Base-by-base conservation (phyloP, 768 basidiomycete species). In the Tulasnella sp. region DNA sequence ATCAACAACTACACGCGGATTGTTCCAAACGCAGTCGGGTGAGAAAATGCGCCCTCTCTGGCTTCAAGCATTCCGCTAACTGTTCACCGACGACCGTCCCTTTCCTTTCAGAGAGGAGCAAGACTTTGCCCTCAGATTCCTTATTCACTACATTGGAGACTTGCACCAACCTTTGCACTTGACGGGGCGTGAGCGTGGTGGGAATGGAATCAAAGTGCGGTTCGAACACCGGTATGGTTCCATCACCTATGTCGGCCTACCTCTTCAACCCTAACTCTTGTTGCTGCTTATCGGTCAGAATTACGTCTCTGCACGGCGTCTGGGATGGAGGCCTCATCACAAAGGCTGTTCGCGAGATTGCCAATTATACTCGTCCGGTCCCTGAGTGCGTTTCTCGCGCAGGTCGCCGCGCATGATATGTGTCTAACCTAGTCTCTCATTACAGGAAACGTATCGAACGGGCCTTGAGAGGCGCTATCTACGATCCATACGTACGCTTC, bases 121-220 rank as follows among this genome's bases (percentile, higher is more conserved):
- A 2, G 91, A 93, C 83, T 94, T 96, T 83, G 94, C 97, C 2
- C 88, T 98, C 83, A 94, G 94, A 85, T 99, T 98, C 88, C 87
- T 99, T 44, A 90, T 97, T 42, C 98, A 99, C 85, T 98, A 96
- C 83, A 78, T 98, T 16, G 96, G 97, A 0, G 97, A 98, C 85
- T 88, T 97, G 89, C 97, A 98, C 83, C 92, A 93, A 90, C 97
- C 97, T 6, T 87, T 99, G 78, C 97, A 99, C 85, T 89, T 99
- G 50, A 94, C 94, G 0, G 95, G 95, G 2, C 88, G 96, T 24
- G 92, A 96, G 83, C 89, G 94, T 42, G 97, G 97, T 6, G 97
- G 97, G 0, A 99, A 98, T 84, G 88, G 88, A 85, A 82, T 86
- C 82, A 92, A 91, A 83, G 94, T 96, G 40, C 83, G 87, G 18